Percentiles rank a stretch among this genome's conserved stretches.
Conservation (phyloP, 2,329 filamentous ascomycete species). For the Emericellopsis cladophorae region DNA sequence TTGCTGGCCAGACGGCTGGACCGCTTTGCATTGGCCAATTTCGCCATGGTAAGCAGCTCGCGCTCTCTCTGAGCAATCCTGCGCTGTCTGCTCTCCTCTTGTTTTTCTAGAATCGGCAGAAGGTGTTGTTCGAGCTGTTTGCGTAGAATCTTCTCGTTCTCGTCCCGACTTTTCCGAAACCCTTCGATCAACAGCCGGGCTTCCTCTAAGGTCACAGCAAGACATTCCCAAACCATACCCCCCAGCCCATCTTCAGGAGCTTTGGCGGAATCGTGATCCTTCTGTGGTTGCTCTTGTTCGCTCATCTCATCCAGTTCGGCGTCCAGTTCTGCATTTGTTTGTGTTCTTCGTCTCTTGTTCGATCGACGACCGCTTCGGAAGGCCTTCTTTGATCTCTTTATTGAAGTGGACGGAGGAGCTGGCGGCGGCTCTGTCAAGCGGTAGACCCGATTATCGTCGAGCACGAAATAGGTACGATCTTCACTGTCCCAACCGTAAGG, state of each 20-base stretch:
- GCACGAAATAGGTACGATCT: constrained; percentile 76
- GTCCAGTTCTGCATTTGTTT: neutral
- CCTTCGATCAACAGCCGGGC: constrained; percentile 58
- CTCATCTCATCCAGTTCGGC: constrained; percentile 11
- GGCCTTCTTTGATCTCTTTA: constrained; percentile 51
- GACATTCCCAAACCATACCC: constrained; percentile 78
- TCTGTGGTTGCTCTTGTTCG: constrained; percentile 4
- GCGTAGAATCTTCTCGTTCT: constrained; percentile 71
- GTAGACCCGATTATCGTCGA: constrained; percentile 91
- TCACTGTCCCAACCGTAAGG: constrained; percentile 81
- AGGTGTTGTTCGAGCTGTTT: constrained; percentile 65
- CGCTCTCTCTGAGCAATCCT: constrained; percentile 57
- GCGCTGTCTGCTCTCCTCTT: constrained; percentile 61
- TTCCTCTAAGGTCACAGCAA: constrained; percentile 72
- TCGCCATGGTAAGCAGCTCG: constrained; percentile 69
- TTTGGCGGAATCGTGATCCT: neutral
- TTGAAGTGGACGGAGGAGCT: constrained; percentile 46
- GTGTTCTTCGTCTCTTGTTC: constrained; percentile 48
- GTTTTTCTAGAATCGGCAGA: constrained; percentile 71
- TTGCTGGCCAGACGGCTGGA: constrained; percentile 82
- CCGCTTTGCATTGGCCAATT: constrained; percentile 85
- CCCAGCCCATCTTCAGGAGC: constrained; percentile 52
- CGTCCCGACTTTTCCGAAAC: constrained; percentile 65
- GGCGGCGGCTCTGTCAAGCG: constrained; percentile 65
- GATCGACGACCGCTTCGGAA: constrained; percentile 42